A percentile compares a stretch with the other conserved stretches of the same genome.
Conservation (phyloP, 495 filamentous ascomycete genomes). For the Pyrenula massariospora region DNA sequence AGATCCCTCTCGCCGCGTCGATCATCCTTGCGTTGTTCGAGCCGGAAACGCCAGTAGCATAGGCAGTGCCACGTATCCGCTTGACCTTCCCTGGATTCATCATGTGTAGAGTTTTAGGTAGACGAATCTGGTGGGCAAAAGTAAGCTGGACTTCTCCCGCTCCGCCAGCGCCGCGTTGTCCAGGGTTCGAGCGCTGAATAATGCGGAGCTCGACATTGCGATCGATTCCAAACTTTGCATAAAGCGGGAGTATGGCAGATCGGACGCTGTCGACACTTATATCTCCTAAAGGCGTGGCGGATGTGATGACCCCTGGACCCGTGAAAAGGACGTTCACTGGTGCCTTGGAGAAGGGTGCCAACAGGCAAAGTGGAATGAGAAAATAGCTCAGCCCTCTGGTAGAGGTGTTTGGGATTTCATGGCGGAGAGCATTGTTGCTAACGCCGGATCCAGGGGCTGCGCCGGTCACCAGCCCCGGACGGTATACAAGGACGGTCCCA, state of each 20-base stretch:
- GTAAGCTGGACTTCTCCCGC: slow-evolving; percentile 86
- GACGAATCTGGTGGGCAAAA: slow-evolving; percentile 81
- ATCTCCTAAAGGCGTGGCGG: slow-evolving; percentile 68
- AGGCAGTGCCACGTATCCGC: slow-evolving; percentile 82
- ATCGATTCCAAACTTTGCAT: slow-evolving; percentile 78
- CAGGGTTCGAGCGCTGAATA: slow-evolving; percentile 63
- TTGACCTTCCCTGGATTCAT: slow-evolving; percentile 82
- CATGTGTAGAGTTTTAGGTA: slow-evolving; percentile 86
- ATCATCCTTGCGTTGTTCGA: slow-evolving; percentile 95
- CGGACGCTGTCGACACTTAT: slow-evolving; percentile 85
- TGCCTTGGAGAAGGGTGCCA: slow-evolving; percentile 87
- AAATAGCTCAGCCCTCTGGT: slow-evolving; percentile 83
- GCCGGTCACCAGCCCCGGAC: slow-evolving; percentile 84
- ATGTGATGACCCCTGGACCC: slow-evolving; percentile 89
- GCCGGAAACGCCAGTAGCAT: slow-evolving; percentile 76
- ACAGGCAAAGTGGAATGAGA: slow-evolving; percentile 73
- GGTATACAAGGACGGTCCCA: slow-evolving; percentile 82
- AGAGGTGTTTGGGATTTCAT: slow-evolving; percentile 65
- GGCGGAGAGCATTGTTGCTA: slow-evolving; percentile 59
- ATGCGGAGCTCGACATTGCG: slow-evolving; percentile 82
- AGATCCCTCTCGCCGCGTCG: slow-evolving; percentile 70
- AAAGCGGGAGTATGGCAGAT: slow-evolving; percentile 83
- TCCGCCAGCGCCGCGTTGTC: slow-evolving; percentile 60
- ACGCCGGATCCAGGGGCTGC: slow-evolving; percentile 55
- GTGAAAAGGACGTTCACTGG: slow-evolving; percentile 79